Evolutionary conservation across 352 stramenopile genomes (phyloP).

Genomic region (Globisporangium yorkense): DNA sequence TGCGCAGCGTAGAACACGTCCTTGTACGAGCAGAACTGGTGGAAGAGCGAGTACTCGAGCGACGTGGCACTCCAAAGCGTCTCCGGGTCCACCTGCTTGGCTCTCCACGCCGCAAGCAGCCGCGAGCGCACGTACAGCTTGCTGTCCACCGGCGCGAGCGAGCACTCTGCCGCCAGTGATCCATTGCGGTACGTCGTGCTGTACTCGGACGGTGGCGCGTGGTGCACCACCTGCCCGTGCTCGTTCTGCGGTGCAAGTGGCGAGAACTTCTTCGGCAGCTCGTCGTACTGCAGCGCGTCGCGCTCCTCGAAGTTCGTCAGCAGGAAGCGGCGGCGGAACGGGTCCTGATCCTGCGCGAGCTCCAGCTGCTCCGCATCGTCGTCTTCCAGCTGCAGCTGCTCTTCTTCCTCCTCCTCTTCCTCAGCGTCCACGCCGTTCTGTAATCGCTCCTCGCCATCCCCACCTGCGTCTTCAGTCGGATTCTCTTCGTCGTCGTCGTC

Average conservation of each 20-base stretch:
- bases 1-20: slow-evolving; percentile 73
- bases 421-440: slow-evolving; percentile 20
- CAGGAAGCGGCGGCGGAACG: slow-evolving; percentile 58
- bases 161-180: slow-evolving; percentile 7
- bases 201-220: slow-evolving; percentile 28
- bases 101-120: slow-evolving; percentile 41
- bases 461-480: slow-evolving; percentile 6
- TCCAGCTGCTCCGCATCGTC: slow-evolving; percentile 19
- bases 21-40: slow-evolving; percentile 45
- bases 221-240: slow-evolving; percentile 11
- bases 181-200: slow-evolving; percentile 37
- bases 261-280: slow-evolving; percentile 28
- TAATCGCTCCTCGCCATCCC: slow-evolving; percentile 16
- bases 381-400: slow-evolving; percentile 10
- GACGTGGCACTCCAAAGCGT: slow-evolving; percentile 25
- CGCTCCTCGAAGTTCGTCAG: slow-evolving; percentile 38
- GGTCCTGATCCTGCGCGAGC: slow-evolving; percentile 30
- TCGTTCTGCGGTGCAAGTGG: slow-evolving; percentile 17
- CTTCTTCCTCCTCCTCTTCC: slow-evolving; percentile 4
- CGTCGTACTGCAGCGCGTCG: slow-evolving; percentile 38
- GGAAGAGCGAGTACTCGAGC: slow-evolving; percentile 44
- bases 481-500: slow-evolving; percentile 11
- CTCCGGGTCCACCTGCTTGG: slow-evolving; percentile 27
- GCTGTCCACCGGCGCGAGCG: slow-evolving; percentile 15
- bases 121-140: slow-evolving; percentile 43